Base-by-base conservation (phyloP, 2,329 filamentous ascomycete genomes). In the Alternaria viburni region DNA sequence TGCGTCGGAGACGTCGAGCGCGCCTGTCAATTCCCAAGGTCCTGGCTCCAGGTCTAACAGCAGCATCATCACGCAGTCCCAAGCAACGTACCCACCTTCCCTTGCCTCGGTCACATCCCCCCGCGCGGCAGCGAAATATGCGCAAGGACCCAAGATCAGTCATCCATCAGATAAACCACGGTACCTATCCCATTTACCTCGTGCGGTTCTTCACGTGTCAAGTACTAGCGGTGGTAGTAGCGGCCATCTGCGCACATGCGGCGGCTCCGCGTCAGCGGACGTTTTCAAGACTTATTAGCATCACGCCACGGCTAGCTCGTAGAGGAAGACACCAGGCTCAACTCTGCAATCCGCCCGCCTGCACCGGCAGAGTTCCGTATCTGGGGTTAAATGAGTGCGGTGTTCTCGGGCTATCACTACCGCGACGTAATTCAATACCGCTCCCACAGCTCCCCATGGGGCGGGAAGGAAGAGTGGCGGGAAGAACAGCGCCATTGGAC, bases 371-470 rank as follows among this genome's bases (percentile, higher is more conserved):
- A 25, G 9, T 52, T 52, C 49, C 30, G 28, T 23, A 36, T 41
- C 36, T 25, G 49, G 30, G 49, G 13, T 25, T 36, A 36, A n/a
- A 23, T 41, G 30, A 23, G 9, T 28, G 28, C 36, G 15, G 23
- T 3, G 11, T 23, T 36, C 46, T 71, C 67, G 70, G 70, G 47
- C 57, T 56, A 69, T 58, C 56, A 57, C 50, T 61, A 56, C 54
- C 51, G 55, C 49, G 49, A 52, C 10, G 6, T 5, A n/a, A 12
- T 19, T 64, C 61, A 57, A 47, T 51, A 23, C 49, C 49, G 49
- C 26, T 17, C 17, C 13, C 6, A 26, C 30, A 52, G 49, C 49
- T 36, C 28, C 19, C 3, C 49, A 23, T 41, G 49, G 49, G 49
- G 49, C 49, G 19, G 36, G 49, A 25, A 52, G 49, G 49, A 52